A percentile compares a stretch with the other conserved stretches of the same genome.
phyloP scores from a whole-genome alignment of 345 rosid species.

The Barbarea vulgaris region DNA sequence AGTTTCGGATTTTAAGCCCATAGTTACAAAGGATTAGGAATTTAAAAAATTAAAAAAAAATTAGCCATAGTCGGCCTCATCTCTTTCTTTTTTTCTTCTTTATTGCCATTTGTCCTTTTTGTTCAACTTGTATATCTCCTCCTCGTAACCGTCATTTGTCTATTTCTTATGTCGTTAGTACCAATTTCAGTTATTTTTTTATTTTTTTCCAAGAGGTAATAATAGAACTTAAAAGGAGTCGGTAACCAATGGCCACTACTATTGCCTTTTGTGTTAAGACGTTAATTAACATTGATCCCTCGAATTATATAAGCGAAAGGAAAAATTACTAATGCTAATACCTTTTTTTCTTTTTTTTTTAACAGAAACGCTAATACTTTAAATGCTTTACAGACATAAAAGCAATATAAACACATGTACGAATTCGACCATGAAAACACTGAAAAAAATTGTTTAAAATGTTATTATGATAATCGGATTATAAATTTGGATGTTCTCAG shows the following conservation, averaged over 20 bases:
- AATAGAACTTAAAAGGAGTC: not conserved
- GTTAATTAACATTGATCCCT: not conserved
- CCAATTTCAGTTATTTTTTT: not conserved
- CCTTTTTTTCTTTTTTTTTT: too few species aligned
- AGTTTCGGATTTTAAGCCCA: not conserved
- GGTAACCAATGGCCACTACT: not conserved
- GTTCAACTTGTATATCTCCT: not conserved
- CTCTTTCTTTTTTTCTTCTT: not conserved
- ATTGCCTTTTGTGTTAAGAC: not conserved
- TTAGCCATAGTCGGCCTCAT: not conserved
- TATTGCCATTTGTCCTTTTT: conserved; percentile 2
- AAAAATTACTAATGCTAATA: not conserved
- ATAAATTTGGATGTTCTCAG: not conserved
- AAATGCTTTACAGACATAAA: conserved; percentile 4
- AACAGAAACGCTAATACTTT: not conserved
- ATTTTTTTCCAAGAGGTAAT: not conserved
- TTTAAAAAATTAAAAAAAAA: not conserved
- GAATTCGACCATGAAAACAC: not conserved
- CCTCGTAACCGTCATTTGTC: conserved; percentile 11
- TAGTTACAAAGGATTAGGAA: not conserved
- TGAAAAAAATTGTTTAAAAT: not conserved
- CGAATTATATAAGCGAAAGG: not conserved
- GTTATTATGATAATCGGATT: not conserved
- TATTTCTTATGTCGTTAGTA: not conserved
- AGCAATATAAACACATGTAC: not conserved